Percentiles rank a stretch among this genome's conserved stretches.
Evolutionary conservation across 805 yeast genomes (phyloP).

Genomic region (Suhomyces kilbournensis): DNA sequence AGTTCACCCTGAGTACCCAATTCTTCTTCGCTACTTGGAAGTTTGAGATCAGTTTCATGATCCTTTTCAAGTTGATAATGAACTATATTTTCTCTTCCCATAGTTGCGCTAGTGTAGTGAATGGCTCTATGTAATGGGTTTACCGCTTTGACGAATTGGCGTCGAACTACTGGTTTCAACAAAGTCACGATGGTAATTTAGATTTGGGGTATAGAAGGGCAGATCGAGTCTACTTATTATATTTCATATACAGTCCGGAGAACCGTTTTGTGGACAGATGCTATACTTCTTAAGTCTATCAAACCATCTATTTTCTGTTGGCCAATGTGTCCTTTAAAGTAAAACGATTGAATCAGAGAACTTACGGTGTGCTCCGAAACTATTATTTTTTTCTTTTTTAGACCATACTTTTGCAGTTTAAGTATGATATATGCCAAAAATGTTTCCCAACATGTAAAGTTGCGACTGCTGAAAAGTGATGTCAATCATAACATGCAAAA

Average conservation of each 20-base stretch:
- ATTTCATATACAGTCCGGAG: background rate
- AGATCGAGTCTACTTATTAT: background rate
- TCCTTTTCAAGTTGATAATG: constrained; percentile 40
- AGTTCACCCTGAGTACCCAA: background rate
- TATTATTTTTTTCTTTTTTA: background rate
- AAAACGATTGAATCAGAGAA: background rate
- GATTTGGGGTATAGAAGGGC: background rate
- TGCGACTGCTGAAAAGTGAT: background rate
- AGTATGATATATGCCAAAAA: background rate
- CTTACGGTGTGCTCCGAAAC: background rate
- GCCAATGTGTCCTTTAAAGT: background rate
- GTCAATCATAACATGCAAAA: background rate
- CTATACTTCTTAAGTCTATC: background rate
- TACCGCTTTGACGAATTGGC: constrained; percentile 1
- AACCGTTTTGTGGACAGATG: background rate
- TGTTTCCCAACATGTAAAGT: background rate
- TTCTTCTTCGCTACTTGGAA: background rate
- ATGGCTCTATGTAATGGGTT: background rate
- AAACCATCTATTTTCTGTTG: background rate
- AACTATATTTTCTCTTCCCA: constrained; percentile 43
- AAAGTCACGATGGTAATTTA: background rate
- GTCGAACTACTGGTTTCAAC: background rate
- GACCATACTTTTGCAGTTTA: constrained; percentile 2
- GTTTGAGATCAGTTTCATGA: constrained; percentile 32
- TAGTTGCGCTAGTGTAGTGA: constrained; percentile 7